Evolutionary conservation across 257 asterid genomes (phyloP).

Genomic region (Solanum gracilifrons): DNA sequence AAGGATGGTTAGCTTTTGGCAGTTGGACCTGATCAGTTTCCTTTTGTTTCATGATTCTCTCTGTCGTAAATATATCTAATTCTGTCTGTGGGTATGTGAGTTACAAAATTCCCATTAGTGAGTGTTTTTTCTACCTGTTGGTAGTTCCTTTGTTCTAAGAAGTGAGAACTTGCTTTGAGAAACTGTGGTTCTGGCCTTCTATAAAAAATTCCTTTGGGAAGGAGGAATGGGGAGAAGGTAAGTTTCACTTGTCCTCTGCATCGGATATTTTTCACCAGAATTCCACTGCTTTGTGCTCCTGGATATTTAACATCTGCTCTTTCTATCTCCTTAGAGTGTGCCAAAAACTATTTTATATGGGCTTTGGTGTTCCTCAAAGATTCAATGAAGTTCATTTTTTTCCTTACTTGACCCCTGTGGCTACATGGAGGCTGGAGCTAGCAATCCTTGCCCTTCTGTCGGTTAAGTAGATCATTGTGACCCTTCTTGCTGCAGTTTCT

Average conservation of each 20-base stretch:
- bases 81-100: not conserved
- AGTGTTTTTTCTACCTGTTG: not conserved
- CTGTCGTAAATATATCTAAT: not conserved
- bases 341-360: not conserved
- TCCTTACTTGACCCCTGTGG: not conserved
- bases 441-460: not conserved
- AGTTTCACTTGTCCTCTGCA: not conserved
- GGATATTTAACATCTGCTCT: not conserved
- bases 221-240: not conserved
- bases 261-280: not conserved
- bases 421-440: not conserved
- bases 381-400: not conserved
- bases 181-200: not conserved
- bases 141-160: not conserved
- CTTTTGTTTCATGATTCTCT: not conserved
- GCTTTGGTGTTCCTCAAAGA: not conserved
- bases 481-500: not conserved
- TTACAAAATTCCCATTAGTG: not conserved
- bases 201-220: not conserved
- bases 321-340: not conserved
- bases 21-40: not conserved
- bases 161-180: not conserved
- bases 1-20: not conserved
- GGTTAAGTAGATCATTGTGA: not conserved
- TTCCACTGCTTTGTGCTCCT: not conserved